These are phyloP conservation scores for Lichtheimia hyalospora DNA, from an alignment of 371 early-diverging fungal genomes.

Conservation along the genomic window DNA sequence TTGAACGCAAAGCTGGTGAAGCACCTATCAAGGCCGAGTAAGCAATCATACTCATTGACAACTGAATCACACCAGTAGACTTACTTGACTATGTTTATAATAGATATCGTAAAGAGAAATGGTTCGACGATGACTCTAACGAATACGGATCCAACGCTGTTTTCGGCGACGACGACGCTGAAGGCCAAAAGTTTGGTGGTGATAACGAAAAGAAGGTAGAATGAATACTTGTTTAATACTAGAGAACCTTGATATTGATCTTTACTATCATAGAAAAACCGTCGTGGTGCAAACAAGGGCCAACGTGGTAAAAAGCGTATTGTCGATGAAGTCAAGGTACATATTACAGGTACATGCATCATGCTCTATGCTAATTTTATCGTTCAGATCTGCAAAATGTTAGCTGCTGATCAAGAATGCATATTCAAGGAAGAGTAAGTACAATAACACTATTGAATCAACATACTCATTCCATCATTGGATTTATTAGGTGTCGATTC, in stretches of 20 bases:
- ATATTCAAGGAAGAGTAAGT: constrained; percentile 47
- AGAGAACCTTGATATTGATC: neutral
- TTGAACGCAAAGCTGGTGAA: constrained; percentile 9
- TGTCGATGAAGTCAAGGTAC: constrained; percentile 33
- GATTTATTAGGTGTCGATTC: constrained; percentile 54
- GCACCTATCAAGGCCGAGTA: constrained; percentile 21
- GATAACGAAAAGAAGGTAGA: constrained; percentile 14
- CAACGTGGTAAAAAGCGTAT: constrained; percentile 42
- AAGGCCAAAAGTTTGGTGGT: constrained; percentile 20
- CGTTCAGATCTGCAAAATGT: constrained; percentile 51
- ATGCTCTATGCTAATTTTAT: neutral
- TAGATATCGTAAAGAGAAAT: constrained; percentile 42
- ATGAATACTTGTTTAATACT: neutral
- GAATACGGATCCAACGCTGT: constrained; percentile 13
- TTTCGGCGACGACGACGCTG: constrained; percentile 30
- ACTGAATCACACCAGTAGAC: neutral
- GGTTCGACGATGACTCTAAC: constrained; percentile 32
- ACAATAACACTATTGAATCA: too few relatives aligned
- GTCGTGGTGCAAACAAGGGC: constrained; percentile 38
- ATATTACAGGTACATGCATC: neutral
- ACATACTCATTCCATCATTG: too few relatives aligned
- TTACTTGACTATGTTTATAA: neutral
- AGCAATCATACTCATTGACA: neutral
- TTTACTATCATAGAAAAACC: constrained; percentile 3
- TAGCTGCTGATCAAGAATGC: constrained; percentile 56